Conservation (phyloP, 2,329 filamentous ascomycete species). For the Amphichorda felina region DNA sequence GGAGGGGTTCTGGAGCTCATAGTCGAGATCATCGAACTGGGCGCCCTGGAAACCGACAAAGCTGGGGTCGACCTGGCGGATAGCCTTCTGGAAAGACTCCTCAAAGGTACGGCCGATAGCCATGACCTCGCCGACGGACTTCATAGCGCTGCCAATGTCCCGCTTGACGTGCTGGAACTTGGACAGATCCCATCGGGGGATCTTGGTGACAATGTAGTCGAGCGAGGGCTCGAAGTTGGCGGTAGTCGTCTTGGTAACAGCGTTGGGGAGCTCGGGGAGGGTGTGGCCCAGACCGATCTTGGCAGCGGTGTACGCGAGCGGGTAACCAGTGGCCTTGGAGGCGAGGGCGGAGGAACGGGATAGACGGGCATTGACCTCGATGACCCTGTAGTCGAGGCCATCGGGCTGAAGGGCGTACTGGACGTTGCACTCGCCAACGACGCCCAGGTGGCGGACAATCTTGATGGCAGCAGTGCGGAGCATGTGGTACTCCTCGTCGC, state of each 20-base stretch:
- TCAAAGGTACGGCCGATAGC: slow-evolving; percentile 97
- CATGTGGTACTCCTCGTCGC: slow-evolving; percentile 99
- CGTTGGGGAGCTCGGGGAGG: slow-evolving; percentile 90
- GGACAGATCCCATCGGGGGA: slow-evolving; percentile 93
- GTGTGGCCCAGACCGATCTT: slow-evolving; percentile 97
- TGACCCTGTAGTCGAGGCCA: slow-evolving; percentile 94
- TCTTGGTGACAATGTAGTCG: slow-evolving; percentile 98
- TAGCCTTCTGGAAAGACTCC: slow-evolving; percentile 98
- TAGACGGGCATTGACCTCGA: slow-evolving; percentile 97
- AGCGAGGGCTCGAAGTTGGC: slow-evolving; percentile 97
- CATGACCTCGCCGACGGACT: slow-evolving; percentile 98
- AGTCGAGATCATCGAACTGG: slow-evolving; percentile 86
- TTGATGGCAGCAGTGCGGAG: slow-evolving; percentile 95
- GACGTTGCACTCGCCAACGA: slow-evolving; percentile 97
- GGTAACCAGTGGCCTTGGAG: slow-evolving; percentile 96
- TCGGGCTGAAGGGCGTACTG: slow-evolving; percentile 96
- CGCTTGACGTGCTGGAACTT: slow-evolving; percentile 99
- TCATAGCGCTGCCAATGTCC: slow-evolving; percentile 96
- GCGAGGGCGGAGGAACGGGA: slow-evolving; percentile 94
- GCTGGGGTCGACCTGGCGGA: slow-evolving; percentile 87
- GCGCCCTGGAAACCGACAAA: slow-evolving; percentile 92
- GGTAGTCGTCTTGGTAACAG: slow-evolving; percentile 95
- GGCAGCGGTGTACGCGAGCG: slow-evolving; percentile 90
- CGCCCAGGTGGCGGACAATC: slow-evolving; percentile 92
- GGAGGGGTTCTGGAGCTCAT: slow-evolving; percentile 81